Conservation (phyloP, 495 filamentous ascomycete species). For the Penicillium egyptiacum region DNA sequence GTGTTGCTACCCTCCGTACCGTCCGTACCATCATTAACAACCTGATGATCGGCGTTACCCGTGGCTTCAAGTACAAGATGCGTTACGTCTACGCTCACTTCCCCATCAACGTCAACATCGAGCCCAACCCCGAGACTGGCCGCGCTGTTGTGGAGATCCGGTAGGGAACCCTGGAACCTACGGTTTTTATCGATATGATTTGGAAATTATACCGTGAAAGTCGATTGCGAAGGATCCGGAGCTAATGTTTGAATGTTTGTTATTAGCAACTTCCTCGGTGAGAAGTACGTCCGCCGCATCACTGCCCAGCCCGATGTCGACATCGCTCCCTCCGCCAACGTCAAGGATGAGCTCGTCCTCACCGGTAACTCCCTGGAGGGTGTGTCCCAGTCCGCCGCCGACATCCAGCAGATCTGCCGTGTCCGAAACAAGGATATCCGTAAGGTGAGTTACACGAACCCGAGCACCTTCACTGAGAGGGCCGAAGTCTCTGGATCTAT, state of each 20-base stretch:
- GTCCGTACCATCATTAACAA: slow-evolving; percentile 98
- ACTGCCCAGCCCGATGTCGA: slow-evolving; percentile 87
- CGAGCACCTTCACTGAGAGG: neutral
- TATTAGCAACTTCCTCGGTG: slow-evolving; percentile 95
- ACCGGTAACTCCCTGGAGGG: slow-evolving; percentile 92
- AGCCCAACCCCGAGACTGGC: slow-evolving; percentile 91
- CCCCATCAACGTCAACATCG: slow-evolving; percentile 99
- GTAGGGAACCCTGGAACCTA: slow-evolving; percentile 54
- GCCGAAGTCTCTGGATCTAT: slow-evolving; percentile 30
- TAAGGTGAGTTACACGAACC: slow-evolving; percentile 62
- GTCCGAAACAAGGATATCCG: slow-evolving; percentile 99
- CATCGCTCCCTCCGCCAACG: slow-evolving; percentile 80
- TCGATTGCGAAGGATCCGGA: neutral
- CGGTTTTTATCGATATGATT: neutral
- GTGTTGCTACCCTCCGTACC: slow-evolving; percentile 94
- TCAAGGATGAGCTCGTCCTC: slow-evolving; percentile 95
- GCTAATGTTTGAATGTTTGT: slow-evolving; percentile 14
- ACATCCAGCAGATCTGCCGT: slow-evolving; percentile 99
- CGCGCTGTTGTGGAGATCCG: slow-evolving; percentile 92
- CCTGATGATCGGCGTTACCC: slow-evolving; percentile 95
- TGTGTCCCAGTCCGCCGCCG: slow-evolving; percentile 95
- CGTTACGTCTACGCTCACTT: slow-evolving; percentile 99
- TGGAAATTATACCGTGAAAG: neutral
- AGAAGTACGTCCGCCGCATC: slow-evolving; percentile 97
- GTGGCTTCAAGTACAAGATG: slow-evolving; percentile 99